Percentiles rank a stretch among this genome's conserved stretches.
Evolutionary conservation across 106 monocot genomes (phyloP).

Genomic region (Platanthera zijinensis): DNA sequence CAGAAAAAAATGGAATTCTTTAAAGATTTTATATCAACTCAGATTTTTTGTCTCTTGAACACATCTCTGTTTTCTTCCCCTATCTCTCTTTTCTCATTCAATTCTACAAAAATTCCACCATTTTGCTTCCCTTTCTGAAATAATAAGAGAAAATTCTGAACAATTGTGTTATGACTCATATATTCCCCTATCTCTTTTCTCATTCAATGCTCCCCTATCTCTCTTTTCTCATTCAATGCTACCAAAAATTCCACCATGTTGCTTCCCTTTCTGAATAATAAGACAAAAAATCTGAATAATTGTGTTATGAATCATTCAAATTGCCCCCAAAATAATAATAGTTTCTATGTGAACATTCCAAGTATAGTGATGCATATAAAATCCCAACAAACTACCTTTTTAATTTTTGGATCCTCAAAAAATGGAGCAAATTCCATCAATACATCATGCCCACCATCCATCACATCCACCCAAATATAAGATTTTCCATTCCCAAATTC

Average conservation of each 20-base stretch:
- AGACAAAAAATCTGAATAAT: not conserved
- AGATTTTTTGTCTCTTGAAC: not conserved
- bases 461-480: constrained; percentile 94
- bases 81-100: not conserved
- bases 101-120: not conserved
- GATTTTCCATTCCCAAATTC: constrained; percentile 89
- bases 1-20: not conserved
- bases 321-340: not conserved
- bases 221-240: too few relatives aligned
- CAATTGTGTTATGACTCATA: not conserved
- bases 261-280: not conserved
- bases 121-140: not conserved
- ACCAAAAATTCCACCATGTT: not conserved
- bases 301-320: not conserved
- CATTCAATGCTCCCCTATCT: too few relatives aligned
- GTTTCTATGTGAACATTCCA: not conserved
- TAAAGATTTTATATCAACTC: not conserved
- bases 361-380: not conserved
- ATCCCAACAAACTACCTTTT: constrained; percentile 49
- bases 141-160: not conserved
- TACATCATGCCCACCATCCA: constrained; percentile 70
- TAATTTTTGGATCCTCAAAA: constrained; percentile 83
- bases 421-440: constrained; percentile 81
- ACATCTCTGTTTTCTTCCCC: not conserved
- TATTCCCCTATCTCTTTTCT: too few relatives aligned